Conservation (phyloP, 495 filamentous ascomycete genomes). For the Oleoguttula mirabilis region DNA sequence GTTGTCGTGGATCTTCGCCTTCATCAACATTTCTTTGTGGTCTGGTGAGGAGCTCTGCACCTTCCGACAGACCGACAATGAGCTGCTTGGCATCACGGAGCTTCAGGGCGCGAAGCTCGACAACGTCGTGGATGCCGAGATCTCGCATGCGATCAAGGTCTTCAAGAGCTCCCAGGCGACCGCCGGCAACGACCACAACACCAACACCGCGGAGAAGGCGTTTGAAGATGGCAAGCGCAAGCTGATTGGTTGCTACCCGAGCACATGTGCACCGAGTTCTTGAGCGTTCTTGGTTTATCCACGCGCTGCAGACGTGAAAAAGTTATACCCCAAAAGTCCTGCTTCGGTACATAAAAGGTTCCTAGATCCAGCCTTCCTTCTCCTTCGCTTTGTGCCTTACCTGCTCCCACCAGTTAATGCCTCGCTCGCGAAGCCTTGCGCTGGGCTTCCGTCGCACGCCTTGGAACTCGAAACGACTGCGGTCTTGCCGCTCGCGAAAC, state of each 20-base stretch:
- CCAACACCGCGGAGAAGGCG: not conserved
- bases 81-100: not conserved
- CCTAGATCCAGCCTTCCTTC: slow-evolving; percentile 8
- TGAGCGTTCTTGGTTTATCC: too few relatives aligned
- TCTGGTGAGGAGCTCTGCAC: not conserved
- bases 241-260: too few relatives aligned
- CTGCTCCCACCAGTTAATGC: slow-evolving; percentile 5
- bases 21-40: not conserved
- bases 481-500: slow-evolving; percentile 9
- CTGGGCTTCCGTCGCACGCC: slow-evolving; percentile 12
- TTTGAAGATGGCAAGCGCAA: not conserved
- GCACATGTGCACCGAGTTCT: too few relatives aligned
- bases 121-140: not conserved
- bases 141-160: not conserved
- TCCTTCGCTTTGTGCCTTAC: too few relatives aligned
- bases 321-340: too few relatives aligned
- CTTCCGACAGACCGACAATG: not conserved
- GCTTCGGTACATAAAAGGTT: too few relatives aligned
- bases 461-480: slow-evolving; percentile 15
- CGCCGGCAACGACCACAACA: not conserved
- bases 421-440: not conserved
- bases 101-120: not conserved
- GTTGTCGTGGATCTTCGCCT: too few relatives aligned
- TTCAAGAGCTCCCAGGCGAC: too few relatives aligned
- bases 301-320: too few relatives aligned